Evolutionary conservation across 306 rosid species (phyloP), one percentile per base, ranked within the genome.

Genomic region (Vicia villosa): DNA sequence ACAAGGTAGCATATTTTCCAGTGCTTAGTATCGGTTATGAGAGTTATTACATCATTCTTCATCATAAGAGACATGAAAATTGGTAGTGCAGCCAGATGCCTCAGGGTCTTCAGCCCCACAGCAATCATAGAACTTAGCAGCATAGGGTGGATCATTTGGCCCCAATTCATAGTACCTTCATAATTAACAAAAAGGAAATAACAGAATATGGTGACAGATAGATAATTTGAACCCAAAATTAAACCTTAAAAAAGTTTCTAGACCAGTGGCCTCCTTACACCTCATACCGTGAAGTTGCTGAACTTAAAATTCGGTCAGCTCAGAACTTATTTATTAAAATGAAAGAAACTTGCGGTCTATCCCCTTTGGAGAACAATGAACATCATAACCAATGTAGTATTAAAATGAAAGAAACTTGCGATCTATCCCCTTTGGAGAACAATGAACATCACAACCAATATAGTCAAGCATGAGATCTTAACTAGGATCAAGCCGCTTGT

Each of bases 61-160:
- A 73, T 89, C 96, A 49, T 89, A 89, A 38, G 96, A 92, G 71
- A 77, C 86, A 74, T 90, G 98, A 79, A 83, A 83, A 61, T 77
- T 42, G 65, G 98, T 80, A 64, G 93, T 88, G 87, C 96, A 92
- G 63, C 96, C 91, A 72, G 87, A 72, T 2, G 98, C 88, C 56
- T 82, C 69, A 14, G 91, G 89, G 74, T 88, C 85, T 81, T 90
- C 96, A 75, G 90, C 96, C 80, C 98, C 98, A 83, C 98, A 90
- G 56, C 98, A 93, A 72, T 93, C 97, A 70, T 88, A 88, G 81
- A 93, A 90, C 77, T 86, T 88, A 83, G 96, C 93, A 76, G 96
- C 91, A 71, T 91, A 91, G 1, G 96, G 96, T 0, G 87, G 93
- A 72, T 88, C 96, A 20, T 91, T 14, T 1, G 89, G 89, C 5